Conservation (phyloP, 192 early-diverging fungal genomes). For the Phlyctochytrium bullatum region DNA sequence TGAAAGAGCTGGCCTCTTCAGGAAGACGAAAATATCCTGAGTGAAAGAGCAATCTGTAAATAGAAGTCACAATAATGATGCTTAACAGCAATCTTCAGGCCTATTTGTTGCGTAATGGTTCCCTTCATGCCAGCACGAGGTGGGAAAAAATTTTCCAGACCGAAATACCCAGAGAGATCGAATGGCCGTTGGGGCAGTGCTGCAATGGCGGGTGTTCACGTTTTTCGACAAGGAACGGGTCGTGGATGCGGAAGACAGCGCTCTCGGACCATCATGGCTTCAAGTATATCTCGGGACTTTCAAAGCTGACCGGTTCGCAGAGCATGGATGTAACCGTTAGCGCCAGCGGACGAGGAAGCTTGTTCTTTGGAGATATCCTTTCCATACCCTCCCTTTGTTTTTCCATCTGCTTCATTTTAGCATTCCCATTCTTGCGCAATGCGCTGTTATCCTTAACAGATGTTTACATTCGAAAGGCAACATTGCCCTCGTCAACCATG, state of each 20-base stretch:
- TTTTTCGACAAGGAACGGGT: slow-evolving; percentile 71
- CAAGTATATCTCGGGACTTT: slow-evolving; percentile 38
- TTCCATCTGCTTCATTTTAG: too few relatives aligned
- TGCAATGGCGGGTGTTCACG: slow-evolving; percentile 69
- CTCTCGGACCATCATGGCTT: slow-evolving; percentile 55
- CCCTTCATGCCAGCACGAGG: too few relatives aligned
- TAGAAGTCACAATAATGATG: too few relatives aligned
- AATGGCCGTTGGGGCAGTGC: slow-evolving; percentile 7
- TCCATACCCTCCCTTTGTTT: slow-evolving; percentile 17
- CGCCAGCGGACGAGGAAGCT: slow-evolving; percentile 50
- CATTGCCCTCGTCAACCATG: slow-evolving; percentile 33
- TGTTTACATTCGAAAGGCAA: slow-evolving; percentile 26
- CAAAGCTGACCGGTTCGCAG: slow-evolving; percentile 21
- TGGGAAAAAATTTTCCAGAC: too few relatives aligned
- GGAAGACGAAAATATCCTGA: too few relatives aligned
- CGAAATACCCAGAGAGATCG: too few relatives aligned
- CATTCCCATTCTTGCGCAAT: too few relatives aligned
- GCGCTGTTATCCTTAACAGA: slow-evolving; percentile 3
- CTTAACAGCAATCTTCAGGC: too few relatives aligned
- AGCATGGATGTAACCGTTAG: slow-evolving; percentile 44
- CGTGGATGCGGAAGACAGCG: slow-evolving; percentile 54
- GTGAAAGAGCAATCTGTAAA: too few relatives aligned
- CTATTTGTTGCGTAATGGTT: too few relatives aligned
- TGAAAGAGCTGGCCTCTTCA: too few relatives aligned
- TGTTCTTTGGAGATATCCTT: slow-evolving; percentile 53